phyloP scores from a whole-genome alignment of 106 monocot species.

The Amphibolis antarctica region DNA sequence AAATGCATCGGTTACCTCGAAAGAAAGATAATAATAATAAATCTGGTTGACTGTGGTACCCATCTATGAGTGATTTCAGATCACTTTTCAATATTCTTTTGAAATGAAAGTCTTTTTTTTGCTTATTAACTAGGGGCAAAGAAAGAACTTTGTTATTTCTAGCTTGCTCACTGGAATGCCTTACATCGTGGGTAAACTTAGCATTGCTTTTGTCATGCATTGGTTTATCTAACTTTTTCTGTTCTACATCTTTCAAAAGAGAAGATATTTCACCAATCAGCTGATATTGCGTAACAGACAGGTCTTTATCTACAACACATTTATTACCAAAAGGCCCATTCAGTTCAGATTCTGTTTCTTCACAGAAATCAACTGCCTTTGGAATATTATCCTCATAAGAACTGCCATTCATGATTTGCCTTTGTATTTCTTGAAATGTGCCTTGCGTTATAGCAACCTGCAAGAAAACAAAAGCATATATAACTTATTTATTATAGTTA shows the following conservation, averaged over 20 bases:
- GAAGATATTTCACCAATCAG: slow-evolving; percentile 62
- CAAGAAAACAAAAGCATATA: slow-evolving; percentile 1
- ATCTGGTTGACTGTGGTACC: slow-evolving; percentile 47
- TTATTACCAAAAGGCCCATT: slow-evolving; percentile 4
- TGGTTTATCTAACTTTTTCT: slow-evolving; percentile 14
- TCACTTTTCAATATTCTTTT: slow-evolving; percentile 54
- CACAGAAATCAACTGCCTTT: slow-evolving; percentile 21
- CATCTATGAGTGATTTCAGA: slow-evolving; percentile 42
- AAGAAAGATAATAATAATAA: slow-evolving; percentile 35
- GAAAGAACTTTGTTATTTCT: slow-evolving; percentile 14
- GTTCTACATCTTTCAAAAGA: slow-evolving; percentile 64
- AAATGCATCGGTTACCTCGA: slow-evolving; percentile 22
- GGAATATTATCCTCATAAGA: slow-evolving; percentile 17
- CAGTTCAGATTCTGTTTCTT: neutral
- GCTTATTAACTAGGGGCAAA: slow-evolving; percentile 19
- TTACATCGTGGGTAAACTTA: slow-evolving; percentile 9
- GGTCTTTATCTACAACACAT: slow-evolving; percentile 13
- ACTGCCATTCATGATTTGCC: slow-evolving; percentile 42
- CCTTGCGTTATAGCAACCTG: slow-evolving; percentile 72
- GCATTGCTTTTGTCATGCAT: slow-evolving; percentile 8
- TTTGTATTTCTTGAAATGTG: slow-evolving; percentile 61
- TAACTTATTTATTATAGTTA: neutral
- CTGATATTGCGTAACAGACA: slow-evolving; percentile 23
- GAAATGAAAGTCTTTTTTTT: slow-evolving; percentile 35
- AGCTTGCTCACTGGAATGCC: slow-evolving; percentile 18